Percentiles rank a stretch among this genome's conserved stretches.
Evolutionary conservation across 2,329 filamentous ascomycete species (phyloP).

Genomic region (Fusarium sororula): DNA sequence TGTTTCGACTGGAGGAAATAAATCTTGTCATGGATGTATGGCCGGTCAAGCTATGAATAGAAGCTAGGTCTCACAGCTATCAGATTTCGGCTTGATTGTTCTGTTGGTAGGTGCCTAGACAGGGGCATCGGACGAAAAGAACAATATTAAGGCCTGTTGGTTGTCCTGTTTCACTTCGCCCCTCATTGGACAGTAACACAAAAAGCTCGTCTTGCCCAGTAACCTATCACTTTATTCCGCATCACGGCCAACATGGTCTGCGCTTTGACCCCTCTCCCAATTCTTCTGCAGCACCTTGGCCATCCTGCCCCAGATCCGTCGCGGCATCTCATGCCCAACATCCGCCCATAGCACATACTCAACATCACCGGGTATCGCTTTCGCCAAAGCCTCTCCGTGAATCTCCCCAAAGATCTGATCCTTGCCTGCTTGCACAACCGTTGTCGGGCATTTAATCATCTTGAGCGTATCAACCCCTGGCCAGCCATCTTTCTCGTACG

Average conservation of each 20-base stretch:
- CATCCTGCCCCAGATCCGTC: constrained; percentile 15
- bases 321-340: constrained; percentile 35
- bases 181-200: neutral
- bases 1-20: neutral
- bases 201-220: neutral
- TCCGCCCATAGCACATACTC: constrained; percentile 38
- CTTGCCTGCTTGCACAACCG: constrained; percentile 42
- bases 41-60: neutral
- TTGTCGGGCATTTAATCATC: constrained; percentile 38
- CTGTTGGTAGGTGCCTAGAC: neutral
- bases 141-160: neutral
- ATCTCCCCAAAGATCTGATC: constrained; percentile 42
- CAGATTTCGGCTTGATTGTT: neutral
- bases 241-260: neutral
- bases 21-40: neutral
- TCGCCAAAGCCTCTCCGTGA: constrained; percentile 41
- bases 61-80: neutral
- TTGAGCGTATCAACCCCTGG: constrained; percentile 37
- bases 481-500: constrained; percentile 31
- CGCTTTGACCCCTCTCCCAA: constrained; percentile 12
- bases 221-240: neutral
- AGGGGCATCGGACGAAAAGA: neutral
- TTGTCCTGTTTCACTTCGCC: neutral
- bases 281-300: neutral
- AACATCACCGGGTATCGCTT: constrained; percentile 28